Evolutionary conservation across 1,284 basidiomycete genomes (phyloP).

Genomic region (Puccinia triticina): DNA sequence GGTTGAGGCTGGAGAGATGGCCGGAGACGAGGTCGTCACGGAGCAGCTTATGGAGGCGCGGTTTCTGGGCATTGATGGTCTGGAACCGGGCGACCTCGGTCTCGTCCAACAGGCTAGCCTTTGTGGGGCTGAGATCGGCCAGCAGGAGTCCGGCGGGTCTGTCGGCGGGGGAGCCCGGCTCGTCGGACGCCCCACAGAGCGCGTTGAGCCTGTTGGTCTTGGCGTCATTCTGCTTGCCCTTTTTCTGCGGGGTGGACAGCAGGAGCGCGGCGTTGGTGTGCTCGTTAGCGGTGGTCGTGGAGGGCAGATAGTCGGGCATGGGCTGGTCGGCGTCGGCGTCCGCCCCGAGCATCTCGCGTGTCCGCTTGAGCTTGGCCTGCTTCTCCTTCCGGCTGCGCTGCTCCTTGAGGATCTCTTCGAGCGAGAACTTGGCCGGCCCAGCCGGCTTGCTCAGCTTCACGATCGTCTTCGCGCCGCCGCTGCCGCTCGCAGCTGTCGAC

Average conservation of each 20-base stretch:
- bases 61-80: background rate
- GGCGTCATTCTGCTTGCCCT: background rate
- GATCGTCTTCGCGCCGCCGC: background rate
- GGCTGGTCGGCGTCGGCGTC: background rate
- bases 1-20: constrained; percentile 4
- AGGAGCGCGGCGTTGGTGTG: too few species aligned
- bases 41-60: background rate
- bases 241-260: constrained; percentile 1
- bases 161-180: background rate
- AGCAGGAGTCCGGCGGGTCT: background rate
- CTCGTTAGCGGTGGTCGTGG: too few species aligned
- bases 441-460: background rate
- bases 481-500: background rate
- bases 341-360: background rate
- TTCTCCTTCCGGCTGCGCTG: background rate
- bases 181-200: background rate
- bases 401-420: background rate
- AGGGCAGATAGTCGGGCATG: background rate
- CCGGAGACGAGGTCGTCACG: background rate
- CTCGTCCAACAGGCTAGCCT: background rate
- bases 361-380: constrained; percentile 6
- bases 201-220: background rate
- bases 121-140: background rate
- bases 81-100: background rate
- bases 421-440: background rate